These are phyloP conservation scores for Leucosporidium scottii DNA, from an alignment of 768 basidiomycete species.

Conservation along the genomic window DNA sequence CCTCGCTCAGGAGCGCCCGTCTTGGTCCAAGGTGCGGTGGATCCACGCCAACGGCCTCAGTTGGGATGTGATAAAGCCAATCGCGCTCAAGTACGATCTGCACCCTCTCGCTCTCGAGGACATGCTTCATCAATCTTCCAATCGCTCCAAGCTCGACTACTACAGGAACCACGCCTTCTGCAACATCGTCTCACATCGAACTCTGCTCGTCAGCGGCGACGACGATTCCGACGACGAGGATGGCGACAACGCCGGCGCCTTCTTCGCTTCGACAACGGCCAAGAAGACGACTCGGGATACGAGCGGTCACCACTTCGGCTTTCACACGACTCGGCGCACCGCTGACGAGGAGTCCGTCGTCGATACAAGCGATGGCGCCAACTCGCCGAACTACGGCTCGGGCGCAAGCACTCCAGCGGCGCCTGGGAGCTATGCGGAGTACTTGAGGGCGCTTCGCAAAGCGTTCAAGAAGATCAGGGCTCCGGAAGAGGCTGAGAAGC, in stretches of 20 bases:
- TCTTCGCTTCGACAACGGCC: too few species aligned
- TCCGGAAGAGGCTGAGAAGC: too few species aligned
- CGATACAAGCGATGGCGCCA: too few species aligned
- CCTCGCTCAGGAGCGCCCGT: background rate
- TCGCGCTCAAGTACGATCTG: slow-evolving; percentile 60
- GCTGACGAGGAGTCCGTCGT: too few species aligned
- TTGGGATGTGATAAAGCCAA: slow-evolving; percentile 65
- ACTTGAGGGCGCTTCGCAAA: too few species aligned
- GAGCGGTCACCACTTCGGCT: too few species aligned
- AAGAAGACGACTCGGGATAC: too few species aligned
- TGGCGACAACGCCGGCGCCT: background rate
- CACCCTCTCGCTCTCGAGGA: slow-evolving; percentile 69
- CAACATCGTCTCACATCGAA: background rate
- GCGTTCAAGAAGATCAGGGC: too few species aligned
- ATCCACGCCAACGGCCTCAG: slow-evolving; percentile 62
- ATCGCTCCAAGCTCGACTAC: slow-evolving; percentile 54
- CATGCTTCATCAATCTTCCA: slow-evolving; percentile 52
- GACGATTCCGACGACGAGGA: background rate
- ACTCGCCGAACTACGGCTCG: too few species aligned
- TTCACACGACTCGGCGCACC: too few species aligned
- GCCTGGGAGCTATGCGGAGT: too few species aligned
- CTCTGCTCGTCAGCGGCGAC: background rate
- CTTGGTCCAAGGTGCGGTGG: slow-evolving; percentile 65
- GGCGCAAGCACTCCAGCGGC: too few species aligned
- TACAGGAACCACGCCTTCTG: slow-evolving; percentile 45